Base-by-base conservation (phyloP, 225 moss, liverwort and hornwort species). In the Pseudoscleropodium purum region DNA sequence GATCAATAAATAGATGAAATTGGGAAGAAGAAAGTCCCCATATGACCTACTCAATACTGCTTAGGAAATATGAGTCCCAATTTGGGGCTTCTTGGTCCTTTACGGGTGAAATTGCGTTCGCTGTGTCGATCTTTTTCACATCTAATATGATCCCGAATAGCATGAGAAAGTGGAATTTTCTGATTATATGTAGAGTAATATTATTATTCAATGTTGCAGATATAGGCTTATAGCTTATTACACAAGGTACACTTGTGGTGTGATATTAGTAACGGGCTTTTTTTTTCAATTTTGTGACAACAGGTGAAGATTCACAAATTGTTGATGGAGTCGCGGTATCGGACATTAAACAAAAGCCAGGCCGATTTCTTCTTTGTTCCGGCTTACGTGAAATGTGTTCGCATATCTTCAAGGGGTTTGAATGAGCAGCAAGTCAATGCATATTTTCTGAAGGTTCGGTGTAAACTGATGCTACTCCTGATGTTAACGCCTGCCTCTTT, bases 291-390 rank as follows among this genome's bases (percentile, higher is more conserved):
- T 51, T 39, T 62, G 51, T 87, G 90, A 37, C 27, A 17, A 85
- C 76, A 96, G 96, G 96, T 94, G 90, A 94, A 90, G 87, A 94
- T 96, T 78, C 94, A 96, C 85, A 89, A 94, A 75, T 67, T 95
- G 59, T 88, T 96, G 82, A 84, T 94, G 92, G 89, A 91, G 84
- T 96, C 96, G 70, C 92, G 89, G 79, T 88, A 89, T 90, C 93
- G 95, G 79, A 95, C 94, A 30, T 90, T 93, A 79, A 83, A 93
- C 88, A 95, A 93, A 86, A 93, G 77, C 84, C 87, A 88, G 81
- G 95, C 96, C n/a, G 91, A 94, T 90, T 90, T 94, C 75, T 96
- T 95, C 88, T 96, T 95, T 88, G 96, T 96, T n/a, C 95, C 96
- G 77, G 90, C 92, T 49, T 96, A 96, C 87, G 92, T 95, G 86